Percentiles rank a stretch among this genome's conserved stretches.
Conservation (phyloP, 345 rosid species). For the Sonneratia alba region DNA sequence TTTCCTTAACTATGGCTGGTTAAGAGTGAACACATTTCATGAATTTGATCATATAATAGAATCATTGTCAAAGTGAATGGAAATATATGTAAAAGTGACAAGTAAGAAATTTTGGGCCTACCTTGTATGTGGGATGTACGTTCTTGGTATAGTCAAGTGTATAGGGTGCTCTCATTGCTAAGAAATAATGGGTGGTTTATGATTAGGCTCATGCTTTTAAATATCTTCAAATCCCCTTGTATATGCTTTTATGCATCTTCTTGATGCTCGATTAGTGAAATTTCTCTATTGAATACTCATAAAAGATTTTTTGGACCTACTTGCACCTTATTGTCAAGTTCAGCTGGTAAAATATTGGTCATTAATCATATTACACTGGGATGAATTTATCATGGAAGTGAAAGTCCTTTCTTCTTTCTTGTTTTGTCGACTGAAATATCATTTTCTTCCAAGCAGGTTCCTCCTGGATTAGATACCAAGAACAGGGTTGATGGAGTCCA, state of each 20-base stretch:
- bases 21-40: background rate
- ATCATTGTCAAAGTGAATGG: background rate
- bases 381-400: background rate
- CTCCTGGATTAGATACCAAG: conserved; percentile 37
- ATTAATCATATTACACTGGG: background rate
- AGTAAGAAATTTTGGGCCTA: background rate
- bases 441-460: conserved; percentile 36
- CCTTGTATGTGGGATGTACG: too few species aligned
- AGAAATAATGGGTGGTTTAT: too few species aligned
- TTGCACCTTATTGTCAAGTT: background rate
- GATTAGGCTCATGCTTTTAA: too few species aligned
- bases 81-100: background rate
- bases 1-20: background rate
- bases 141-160: too few species aligned
- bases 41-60: background rate
- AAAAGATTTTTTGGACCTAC: too few species aligned
- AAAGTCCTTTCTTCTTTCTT: background rate
- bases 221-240: too few species aligned
- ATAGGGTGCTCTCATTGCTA: too few species aligned
- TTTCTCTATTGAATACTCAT: too few species aligned
- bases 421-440: conserved; percentile 9
- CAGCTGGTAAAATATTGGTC: background rate
- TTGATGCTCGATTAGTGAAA: too few species aligned
- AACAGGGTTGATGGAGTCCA: conserved; percentile 12
- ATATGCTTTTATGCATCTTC: too few species aligned